Evolutionary conservation across 495 filamentous ascomycete genomes (phyloP).

Genomic region (Schizothecium vesticola): DNA sequence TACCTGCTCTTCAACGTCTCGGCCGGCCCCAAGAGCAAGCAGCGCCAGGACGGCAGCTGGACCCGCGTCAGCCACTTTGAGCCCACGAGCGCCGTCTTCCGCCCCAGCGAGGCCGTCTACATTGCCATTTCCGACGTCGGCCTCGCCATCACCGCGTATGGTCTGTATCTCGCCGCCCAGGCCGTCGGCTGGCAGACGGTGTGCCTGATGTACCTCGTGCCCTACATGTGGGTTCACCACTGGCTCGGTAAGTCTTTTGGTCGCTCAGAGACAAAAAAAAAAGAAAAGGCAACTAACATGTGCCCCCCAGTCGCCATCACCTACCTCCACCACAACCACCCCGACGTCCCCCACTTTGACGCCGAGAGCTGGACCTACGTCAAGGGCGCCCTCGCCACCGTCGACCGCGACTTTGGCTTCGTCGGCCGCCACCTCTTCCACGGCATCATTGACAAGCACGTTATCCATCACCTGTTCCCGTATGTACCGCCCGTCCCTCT

Average conservation of each 20-base stretch:
- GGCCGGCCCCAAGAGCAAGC: constrained; percentile 81
- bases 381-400: constrained; percentile 78
- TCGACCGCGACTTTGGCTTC: constrained; percentile 85
- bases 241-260: constrained; percentile 63
- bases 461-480: constrained; percentile 79
- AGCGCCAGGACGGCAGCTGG: constrained; percentile 68
- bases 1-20: constrained; percentile 86
- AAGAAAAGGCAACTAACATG: constrained; percentile 25
- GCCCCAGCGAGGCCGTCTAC: constrained; percentile 78
- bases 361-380: constrained; percentile 74
- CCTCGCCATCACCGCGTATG: constrained; percentile 52
- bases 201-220: constrained; percentile 81
- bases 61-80: constrained; percentile 91
- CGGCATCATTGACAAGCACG: constrained; percentile 86
- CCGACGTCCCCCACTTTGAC: constrained; percentile 72
- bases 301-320: constrained; percentile 66
- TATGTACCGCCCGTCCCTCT: constrained; percentile 14
- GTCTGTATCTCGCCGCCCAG: constrained; percentile 53
- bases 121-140: constrained; percentile 81
- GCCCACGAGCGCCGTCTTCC: constrained; percentile 81
- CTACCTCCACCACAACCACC: constrained; percentile 87
- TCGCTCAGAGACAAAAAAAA: not conserved
- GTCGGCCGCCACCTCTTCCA: constrained; percentile 80
- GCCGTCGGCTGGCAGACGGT: constrained; percentile 80
- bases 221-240: constrained; percentile 98